Percentiles rank a stretch among this genome's conserved stretches.
Evolutionary conservation across 23 red algal genomes (phyloP).

Genomic region (Gracilaria domingensis): DNA sequence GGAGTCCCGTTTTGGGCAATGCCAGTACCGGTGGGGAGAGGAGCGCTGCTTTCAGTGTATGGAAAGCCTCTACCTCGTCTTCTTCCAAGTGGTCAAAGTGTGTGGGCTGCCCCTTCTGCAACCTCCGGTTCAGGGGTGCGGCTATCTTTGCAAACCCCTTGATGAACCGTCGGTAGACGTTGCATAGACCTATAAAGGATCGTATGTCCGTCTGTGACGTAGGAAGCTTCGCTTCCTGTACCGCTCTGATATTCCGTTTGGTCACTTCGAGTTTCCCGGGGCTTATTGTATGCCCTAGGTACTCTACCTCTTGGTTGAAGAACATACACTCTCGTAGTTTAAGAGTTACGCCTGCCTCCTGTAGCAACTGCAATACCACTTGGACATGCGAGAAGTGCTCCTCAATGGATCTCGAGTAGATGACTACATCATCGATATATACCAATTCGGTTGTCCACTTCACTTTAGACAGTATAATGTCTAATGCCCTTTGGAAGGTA

Average conservation of each 20-base stretch:
- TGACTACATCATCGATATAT: constrained; percentile 24
- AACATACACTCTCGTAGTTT: constrained; percentile 34
- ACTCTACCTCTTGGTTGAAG: background rate
- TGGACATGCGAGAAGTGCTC: background rate
- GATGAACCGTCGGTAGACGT: constrained; percentile 55
- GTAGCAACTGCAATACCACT: background rate
- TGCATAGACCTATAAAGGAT: constrained; percentile 27
- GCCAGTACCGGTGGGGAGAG: constrained; percentile 9
- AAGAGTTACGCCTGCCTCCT: background rate
- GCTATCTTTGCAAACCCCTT: constrained; percentile 19
- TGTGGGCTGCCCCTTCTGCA: background rate
- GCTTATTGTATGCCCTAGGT: constrained; percentile 33
- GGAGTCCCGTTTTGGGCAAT: background rate
- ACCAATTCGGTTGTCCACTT: background rate
- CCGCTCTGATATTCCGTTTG: background rate
- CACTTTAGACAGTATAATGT: background rate
- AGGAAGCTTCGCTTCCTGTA: constrained; percentile 3
- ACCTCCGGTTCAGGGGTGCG: background rate
- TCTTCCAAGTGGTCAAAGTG: background rate
- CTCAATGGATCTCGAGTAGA: constrained; percentile 3
- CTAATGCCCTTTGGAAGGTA: constrained; percentile 13
- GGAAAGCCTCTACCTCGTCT: constrained; percentile 17
- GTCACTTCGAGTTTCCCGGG: constrained; percentile 2
- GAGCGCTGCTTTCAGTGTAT: constrained; percentile 7
- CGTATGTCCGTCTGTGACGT: constrained; percentile 10